These are phyloP conservation scores for Starmerella bombicola DNA, from an alignment of 805 yeast genomes.

Conservation along the genomic window DNA sequence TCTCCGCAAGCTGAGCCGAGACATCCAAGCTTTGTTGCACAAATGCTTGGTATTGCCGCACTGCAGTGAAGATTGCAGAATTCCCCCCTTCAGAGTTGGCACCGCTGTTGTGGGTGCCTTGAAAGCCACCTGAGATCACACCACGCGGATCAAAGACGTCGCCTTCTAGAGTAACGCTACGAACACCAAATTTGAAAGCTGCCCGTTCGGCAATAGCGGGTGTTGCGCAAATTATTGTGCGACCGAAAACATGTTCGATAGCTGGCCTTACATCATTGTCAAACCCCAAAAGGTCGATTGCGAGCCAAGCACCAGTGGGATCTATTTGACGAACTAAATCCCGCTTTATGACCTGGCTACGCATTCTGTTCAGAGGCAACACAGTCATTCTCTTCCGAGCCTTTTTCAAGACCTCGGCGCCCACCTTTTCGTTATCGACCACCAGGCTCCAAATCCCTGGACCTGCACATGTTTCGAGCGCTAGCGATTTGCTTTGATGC, in stretches of 20 bases:
- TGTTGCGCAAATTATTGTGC: slow-evolving; percentile 75
- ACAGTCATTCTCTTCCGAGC: slow-evolving; percentile 83
- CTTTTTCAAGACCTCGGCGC: slow-evolving; percentile 64
- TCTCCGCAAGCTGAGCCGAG: neutral
- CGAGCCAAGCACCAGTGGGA: slow-evolving; percentile 81
- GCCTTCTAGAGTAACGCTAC: slow-evolving; percentile 85
- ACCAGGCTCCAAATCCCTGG: slow-evolving; percentile 79
- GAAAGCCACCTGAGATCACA: slow-evolving; percentile 58
- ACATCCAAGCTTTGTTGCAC: neutral
- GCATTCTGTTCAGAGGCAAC: slow-evolving; percentile 79
- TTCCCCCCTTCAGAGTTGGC: neutral
- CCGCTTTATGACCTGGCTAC: slow-evolving; percentile 43
- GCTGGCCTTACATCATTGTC: slow-evolving; percentile 62
- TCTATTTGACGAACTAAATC: slow-evolving; percentile 54
- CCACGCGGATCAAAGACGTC: slow-evolving; percentile 95
- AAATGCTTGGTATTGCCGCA: slow-evolving; percentile 7
- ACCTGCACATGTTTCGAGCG: slow-evolving; percentile 90
- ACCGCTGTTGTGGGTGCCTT: neutral
- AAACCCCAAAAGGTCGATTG: slow-evolving; percentile 65
- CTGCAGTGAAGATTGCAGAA: slow-evolving; percentile 6
- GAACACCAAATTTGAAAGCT: slow-evolving; percentile 46
- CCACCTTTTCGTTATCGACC: slow-evolving; percentile 76
- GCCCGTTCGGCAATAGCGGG: slow-evolving; percentile 72
- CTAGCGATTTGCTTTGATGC: slow-evolving; percentile 53
- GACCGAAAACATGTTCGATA: slow-evolving; percentile 84